Evolutionary conservation across 805 yeast species (phyloP).

Genomic region (Teunomyces kruisii): DNA sequence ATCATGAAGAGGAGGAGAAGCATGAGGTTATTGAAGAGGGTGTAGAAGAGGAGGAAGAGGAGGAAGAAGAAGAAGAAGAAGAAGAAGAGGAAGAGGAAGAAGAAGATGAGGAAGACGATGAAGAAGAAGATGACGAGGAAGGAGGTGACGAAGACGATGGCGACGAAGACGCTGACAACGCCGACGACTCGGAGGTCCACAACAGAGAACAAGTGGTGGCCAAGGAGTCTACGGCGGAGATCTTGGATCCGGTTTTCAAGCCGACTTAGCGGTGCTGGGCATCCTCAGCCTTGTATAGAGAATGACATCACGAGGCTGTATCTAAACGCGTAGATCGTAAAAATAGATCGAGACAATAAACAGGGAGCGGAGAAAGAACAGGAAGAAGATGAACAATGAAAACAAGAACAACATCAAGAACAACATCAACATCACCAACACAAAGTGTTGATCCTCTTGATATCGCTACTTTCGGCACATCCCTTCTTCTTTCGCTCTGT

Average conservation of each 20-base stretch:
- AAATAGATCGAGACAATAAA: too few relatives aligned
- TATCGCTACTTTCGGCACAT: too few relatives aligned
- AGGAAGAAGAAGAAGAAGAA: slow-evolving; percentile 1
- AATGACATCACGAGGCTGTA: slow-evolving; percentile 1
- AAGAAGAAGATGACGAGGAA: slow-evolving; percentile 2
- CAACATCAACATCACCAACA: too few relatives aligned
- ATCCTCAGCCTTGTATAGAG: not conserved
- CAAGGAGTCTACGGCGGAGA: slow-evolving; percentile 13
- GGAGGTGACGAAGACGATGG: slow-evolving; percentile 6
- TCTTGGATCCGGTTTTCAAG: slow-evolving; percentile 25
- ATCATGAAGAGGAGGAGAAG: slow-evolving; percentile 13
- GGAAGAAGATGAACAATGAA: not conserved
- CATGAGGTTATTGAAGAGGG: slow-evolving; percentile 13
- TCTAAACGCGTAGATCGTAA: too few relatives aligned
- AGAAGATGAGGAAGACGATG: slow-evolving; percentile 11
- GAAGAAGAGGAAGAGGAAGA: slow-evolving; percentile 11
- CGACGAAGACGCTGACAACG: slow-evolving; percentile 3
- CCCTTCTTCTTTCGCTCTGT: too few relatives aligned
- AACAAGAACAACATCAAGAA: not conserved
- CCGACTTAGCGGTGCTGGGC: slow-evolving; percentile 7
- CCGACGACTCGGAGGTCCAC: slow-evolving; percentile 6
- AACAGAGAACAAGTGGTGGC: slow-evolving; percentile 5
- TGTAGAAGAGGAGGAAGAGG: slow-evolving; percentile 14
- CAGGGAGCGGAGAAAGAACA: too few relatives aligned
- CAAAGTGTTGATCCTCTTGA: too few relatives aligned